phyloP scores from a whole-genome alignment of 2,329 filamentous ascomycete species.

The Beauveria brongniartii region DNA sequence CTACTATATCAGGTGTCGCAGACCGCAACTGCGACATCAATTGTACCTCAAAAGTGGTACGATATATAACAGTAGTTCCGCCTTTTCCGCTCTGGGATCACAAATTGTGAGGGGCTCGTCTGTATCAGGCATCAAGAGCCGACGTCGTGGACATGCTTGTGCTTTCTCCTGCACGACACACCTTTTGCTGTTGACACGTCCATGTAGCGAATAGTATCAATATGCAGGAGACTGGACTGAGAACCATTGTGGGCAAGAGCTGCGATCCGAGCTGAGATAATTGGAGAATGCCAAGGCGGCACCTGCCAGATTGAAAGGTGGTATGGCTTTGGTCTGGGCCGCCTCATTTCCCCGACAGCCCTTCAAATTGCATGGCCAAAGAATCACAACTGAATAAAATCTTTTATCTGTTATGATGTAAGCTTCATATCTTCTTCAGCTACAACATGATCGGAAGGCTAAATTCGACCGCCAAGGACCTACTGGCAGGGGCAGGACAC shows the following conservation, averaged over 20 bases:
- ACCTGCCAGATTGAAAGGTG: too few species aligned
- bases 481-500: constrained; percentile 36
- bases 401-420: constrained; percentile 30
- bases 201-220: constrained; percentile 39
- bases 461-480: constrained; percentile 28
- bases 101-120: constrained; percentile 37
- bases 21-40: constrained; percentile 21
- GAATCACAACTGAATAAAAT: constrained; percentile 22
- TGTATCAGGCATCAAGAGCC: constrained; percentile 38
- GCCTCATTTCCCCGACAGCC: constrained; percentile 32
- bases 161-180: constrained; percentile 44
- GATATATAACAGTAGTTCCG: constrained; percentile 28
- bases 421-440: constrained; percentile 45
- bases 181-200: constrained; percentile 39
- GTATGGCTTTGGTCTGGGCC: too few species aligned
- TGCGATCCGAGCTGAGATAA: too few species aligned
- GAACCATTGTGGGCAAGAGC: constrained; percentile 37
- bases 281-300: too few species aligned
- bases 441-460: constrained; percentile 50
- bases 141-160: constrained; percentile 29
- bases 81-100: constrained; percentile 30
- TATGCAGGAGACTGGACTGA: constrained; percentile 27
- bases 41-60: constrained; percentile 16
- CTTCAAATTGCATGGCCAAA: constrained; percentile 34
- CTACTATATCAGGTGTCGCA: constrained; percentile 22